A percentile compares a stretch with the other conserved stretches of the same genome.
These are phyloP conservation scores for Skeletonema marinoi DNA, from an alignment of 108 stramenopile species.

Conservation along the genomic window DNA sequence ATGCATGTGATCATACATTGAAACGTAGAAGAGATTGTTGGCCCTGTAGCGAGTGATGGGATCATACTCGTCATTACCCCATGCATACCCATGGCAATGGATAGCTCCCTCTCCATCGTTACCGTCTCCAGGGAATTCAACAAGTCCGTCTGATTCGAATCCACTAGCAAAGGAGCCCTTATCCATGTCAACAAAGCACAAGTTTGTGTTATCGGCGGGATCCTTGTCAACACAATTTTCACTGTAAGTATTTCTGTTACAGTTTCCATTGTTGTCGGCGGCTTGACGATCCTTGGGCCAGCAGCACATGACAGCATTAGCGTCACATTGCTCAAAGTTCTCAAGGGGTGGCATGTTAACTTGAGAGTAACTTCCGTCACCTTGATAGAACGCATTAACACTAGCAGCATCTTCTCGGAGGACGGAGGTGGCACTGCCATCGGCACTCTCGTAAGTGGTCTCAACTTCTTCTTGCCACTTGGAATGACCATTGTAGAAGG, in stretches of 20 bases:
- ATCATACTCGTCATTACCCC: conserved; percentile 40
- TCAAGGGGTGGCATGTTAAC: conserved; percentile 35
- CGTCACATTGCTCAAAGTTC: conserved; percentile 19
- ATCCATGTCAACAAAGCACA: conserved; percentile 48
- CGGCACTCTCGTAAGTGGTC: conserved; percentile 35
- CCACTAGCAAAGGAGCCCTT: conserved; percentile 13
- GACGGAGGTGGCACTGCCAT: conserved; percentile 10
- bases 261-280: conserved; percentile 63
- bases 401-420: conserved; percentile 22
- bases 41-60: conserved; percentile 31
- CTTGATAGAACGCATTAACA: conserved; percentile 34
- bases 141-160: conserved; percentile 2
- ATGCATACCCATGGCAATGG: conserved; percentile 65
- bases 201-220: conserved; percentile 59
- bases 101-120: conserved; percentile 41
- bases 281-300: conserved; percentile 61
- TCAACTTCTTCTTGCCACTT: conserved; percentile 52
- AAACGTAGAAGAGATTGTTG: conserved; percentile 59
- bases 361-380: not conserved
- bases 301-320: conserved; percentile 57
- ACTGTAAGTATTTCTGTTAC: conserved; percentile 29
- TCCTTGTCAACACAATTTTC: conserved; percentile 53
- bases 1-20: conserved; percentile 66
- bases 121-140: conserved; percentile 39
- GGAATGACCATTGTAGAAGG: conserved; percentile 48